Evolutionary conservation across 2,329 filamentous ascomycete genomes (phyloP), one percentile per base, ranked within the genome.

Genomic region (Bipolaris victoriae): DNA sequence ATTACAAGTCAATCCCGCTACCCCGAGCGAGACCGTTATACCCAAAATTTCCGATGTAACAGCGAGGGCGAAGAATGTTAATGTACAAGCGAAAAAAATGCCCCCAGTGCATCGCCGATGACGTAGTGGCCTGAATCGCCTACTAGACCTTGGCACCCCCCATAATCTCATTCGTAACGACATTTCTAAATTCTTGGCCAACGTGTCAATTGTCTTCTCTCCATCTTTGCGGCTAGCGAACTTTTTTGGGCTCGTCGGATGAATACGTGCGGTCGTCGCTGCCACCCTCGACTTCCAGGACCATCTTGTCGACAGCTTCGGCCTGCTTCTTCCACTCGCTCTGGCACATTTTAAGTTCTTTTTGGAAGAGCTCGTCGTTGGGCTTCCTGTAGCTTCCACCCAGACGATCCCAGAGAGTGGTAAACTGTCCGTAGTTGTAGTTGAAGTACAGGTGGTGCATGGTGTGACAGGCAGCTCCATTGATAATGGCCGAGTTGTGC

Each of bases 361-460:
- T 89, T 68, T 88, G 80, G 81, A 97, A 97, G 66, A 97, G 84
- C 78, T 92, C 91, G 55, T 88, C 85, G 67, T 95, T 94, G 5
- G 93, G 93, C 81, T 89, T 87, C 68, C 91, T 84, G 81, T 97
- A 97, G 73, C 90, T 96, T 57, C 90, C 90, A 52, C 91, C 91
- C 18, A 97, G 78, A 51, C 93, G 88, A 77, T 97, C 93, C 90
- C 93, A 97, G 18, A 95, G 81, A 0, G 92, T 97, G 15, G 91
- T 95, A 80, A 93, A 97, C 77, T 97, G 93, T 57, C 93, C 93
- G 71, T 96, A 97, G 80, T 97, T 97, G 83, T 90, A 72, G 60
- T 73, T 75, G 66, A 74, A 77, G 78, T 91, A 90, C 37, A 92
- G 78, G 75, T 97, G 94, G 78, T 98, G 94, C 84, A 93, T 73